These are phyloP conservation scores for Podaxis mareebaensis DNA, from an alignment of 768 basidiomycete genomes.

Conservation along the genomic window DNA sequence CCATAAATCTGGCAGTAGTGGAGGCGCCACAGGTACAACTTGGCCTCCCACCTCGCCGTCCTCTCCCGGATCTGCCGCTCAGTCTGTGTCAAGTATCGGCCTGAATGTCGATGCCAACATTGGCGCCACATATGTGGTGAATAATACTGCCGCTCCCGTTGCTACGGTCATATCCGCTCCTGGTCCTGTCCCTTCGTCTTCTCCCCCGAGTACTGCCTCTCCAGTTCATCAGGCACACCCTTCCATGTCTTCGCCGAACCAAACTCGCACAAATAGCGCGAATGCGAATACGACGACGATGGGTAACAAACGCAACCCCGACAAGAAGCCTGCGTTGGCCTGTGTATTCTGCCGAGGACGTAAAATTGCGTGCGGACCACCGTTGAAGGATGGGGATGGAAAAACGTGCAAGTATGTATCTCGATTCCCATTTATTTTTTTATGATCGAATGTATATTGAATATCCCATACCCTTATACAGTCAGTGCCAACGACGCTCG, in stretches of 20 bases:
- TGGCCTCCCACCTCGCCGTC: neutral
- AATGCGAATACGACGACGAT: slow-evolving; percentile 24
- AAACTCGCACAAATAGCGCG: neutral
- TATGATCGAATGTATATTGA: slow-evolving; percentile 19
- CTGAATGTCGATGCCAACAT: neutral
- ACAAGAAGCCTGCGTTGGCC: slow-evolving; percentile 62
- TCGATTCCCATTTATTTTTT: slow-evolving; percentile 14
- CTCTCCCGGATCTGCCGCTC: neutral
- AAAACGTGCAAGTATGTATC: slow-evolving; percentile 66
- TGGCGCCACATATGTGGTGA: neutral
- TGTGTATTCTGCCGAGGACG: slow-evolving; percentile 67
- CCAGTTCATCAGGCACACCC: slow-evolving; percentile 14
- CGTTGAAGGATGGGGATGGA: slow-evolving; percentile 50
- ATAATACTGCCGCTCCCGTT: neutral
- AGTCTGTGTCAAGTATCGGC: neutral
- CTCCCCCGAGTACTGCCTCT: neutral
- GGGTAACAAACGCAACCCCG: slow-evolving; percentile 31
- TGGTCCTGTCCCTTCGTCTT: slow-evolving; percentile 3
- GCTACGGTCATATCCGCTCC: neutral
- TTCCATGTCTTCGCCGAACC: slow-evolving; percentile 20
- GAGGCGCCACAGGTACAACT: neutral
- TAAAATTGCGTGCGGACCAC: slow-evolving; percentile 70
- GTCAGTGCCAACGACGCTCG: slow-evolving; percentile 72
- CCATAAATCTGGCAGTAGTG: slow-evolving; percentile 4
- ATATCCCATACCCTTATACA: slow-evolving; percentile 29